phyloP scores from a whole-genome alignment of 2,329 filamentous ascomycete genomes.

The Nemania sp. region DNA sequence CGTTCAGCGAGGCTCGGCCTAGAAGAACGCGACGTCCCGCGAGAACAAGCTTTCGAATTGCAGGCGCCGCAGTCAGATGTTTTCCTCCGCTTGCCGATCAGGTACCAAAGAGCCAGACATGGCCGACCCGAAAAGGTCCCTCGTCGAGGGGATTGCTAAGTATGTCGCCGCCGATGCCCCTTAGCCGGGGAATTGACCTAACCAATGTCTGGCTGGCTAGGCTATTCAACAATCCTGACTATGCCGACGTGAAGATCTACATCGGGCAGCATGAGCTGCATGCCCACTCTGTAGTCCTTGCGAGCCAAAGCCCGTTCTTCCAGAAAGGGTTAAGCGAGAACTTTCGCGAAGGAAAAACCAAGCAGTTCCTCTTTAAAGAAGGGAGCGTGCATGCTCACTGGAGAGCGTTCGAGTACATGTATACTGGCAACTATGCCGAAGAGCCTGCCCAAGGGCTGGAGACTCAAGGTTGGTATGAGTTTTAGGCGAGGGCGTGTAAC shows the following conservation, averaged over 20 bases:
- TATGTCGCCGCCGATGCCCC: neutral
- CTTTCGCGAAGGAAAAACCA: slow-evolving; percentile 19
- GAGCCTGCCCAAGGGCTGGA: slow-evolving; percentile 11
- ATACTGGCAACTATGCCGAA: slow-evolving; percentile 22
- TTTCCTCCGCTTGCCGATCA: neutral
- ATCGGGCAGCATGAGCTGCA: slow-evolving; percentile 15
- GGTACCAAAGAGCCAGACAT: slow-evolving; percentile 2
- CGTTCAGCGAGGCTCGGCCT: neutral
- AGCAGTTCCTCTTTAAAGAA: slow-evolving; percentile 21
- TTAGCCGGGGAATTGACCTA: neutral
- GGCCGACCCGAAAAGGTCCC: slow-evolving; percentile 1
- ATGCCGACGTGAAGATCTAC: slow-evolving; percentile 22
- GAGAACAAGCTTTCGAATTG: neutral
- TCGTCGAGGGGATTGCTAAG: slow-evolving; percentile 21
- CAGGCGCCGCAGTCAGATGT: neutral
- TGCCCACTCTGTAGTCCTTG: slow-evolving; percentile 24
- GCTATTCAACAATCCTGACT: slow-evolving; percentile 19
- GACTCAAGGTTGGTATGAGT: slow-evolving; percentile 5
- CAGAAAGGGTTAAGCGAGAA: slow-evolving; percentile 14
- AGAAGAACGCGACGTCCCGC: neutral
- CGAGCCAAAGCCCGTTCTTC: slow-evolving; percentile 21
- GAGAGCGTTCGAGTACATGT: slow-evolving; percentile 25
- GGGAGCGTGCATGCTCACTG: slow-evolving; percentile 21
- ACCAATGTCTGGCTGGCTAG: slow-evolving; percentile 3
- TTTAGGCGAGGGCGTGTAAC: neutral